Conservation (phyloP, 1,284 basidiomycete genomes). For the Tremellales sp. region DNA sequence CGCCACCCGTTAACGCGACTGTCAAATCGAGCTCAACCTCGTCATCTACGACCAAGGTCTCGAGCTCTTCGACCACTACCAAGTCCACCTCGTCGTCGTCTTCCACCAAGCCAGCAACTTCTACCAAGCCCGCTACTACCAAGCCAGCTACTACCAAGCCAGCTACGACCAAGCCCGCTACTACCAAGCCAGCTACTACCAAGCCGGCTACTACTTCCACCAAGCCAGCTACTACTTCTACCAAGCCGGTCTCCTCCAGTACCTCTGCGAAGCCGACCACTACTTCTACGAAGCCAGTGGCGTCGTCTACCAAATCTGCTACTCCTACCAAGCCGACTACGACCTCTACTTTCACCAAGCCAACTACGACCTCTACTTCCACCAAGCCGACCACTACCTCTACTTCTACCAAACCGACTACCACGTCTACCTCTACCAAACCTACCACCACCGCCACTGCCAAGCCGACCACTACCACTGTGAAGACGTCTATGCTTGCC, state of each 20-base stretch:
- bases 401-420: constrained; percentile 3
- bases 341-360: neutral
- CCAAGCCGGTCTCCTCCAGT: neutral
- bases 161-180: neutral
- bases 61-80: constrained; percentile 3
- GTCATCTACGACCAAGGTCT: constrained; percentile 4
- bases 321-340: constrained; percentile 2
- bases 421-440: neutral
- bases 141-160: neutral
- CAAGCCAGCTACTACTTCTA: constrained; percentile 2
- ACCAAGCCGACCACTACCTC: constrained; percentile 1
- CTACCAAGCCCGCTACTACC: neutral
- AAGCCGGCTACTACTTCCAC: constrained; percentile 1
- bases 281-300: neutral
- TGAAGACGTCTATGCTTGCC: constrained; percentile 1
- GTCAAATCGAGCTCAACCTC: neutral
- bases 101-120: neutral
- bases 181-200: neutral
- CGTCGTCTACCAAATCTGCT: neutral
- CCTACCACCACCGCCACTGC: neutral
- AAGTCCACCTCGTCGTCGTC: constrained; percentile 1
- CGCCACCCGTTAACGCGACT: neutral
- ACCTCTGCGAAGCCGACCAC: neutral
- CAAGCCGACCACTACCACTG: neutral
- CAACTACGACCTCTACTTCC: constrained; percentile 3